Evolutionary conservation across 169 alveolate species (phyloP).

Genomic region (Cryptosporidium tyzzeri): DNA sequence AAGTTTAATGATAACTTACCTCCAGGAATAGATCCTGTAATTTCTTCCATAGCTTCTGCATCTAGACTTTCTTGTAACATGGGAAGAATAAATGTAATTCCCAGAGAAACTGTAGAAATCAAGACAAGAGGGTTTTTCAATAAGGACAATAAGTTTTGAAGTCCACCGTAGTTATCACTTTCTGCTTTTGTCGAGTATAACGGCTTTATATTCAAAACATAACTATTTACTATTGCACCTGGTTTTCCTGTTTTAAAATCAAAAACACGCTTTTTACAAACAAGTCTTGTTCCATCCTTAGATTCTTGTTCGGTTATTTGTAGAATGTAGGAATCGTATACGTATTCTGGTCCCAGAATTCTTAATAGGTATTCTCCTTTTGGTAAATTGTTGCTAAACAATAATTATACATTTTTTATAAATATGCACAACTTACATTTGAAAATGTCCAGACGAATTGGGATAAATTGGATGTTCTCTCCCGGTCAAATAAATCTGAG

Average conservation of each 20-base stretch:
- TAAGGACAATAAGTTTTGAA: constrained; percentile 12
- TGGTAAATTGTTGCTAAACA: constrained; percentile 12
- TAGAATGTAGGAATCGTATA: constrained; percentile 15
- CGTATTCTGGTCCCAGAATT: constrained; percentile 12
- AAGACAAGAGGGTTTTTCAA: constrained; percentile 54
- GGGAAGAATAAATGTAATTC: constrained; percentile 38
- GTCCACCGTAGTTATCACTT: not conserved
- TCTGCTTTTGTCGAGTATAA: constrained; percentile 25
- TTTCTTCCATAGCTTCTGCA: constrained; percentile 69
- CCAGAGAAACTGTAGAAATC: constrained; percentile 42
- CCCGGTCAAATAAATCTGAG: constrained; percentile 38
- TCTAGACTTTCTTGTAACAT: constrained; percentile 58
- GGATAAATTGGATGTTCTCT: constrained; percentile 13
- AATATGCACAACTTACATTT: constrained; percentile 31
- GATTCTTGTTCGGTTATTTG: constrained; percentile 8
- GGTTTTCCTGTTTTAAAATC: constrained; percentile 18
- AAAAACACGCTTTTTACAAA: constrained; percentile 7
- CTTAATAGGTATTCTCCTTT: constrained; percentile 47
- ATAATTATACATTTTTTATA: not conserved
- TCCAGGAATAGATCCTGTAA: constrained; percentile 61
- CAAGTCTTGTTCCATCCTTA: constrained; percentile 28
- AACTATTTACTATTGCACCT: not conserved
- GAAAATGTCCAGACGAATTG: constrained; percentile 34
- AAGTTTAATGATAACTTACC: constrained; percentile 37
- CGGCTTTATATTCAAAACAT: constrained; percentile 33